Percentiles rank a stretch among this genome's conserved stretches.
phyloP scores from a whole-genome alignment of 257 asterid species.

The Solanum etuberosum region DNA sequence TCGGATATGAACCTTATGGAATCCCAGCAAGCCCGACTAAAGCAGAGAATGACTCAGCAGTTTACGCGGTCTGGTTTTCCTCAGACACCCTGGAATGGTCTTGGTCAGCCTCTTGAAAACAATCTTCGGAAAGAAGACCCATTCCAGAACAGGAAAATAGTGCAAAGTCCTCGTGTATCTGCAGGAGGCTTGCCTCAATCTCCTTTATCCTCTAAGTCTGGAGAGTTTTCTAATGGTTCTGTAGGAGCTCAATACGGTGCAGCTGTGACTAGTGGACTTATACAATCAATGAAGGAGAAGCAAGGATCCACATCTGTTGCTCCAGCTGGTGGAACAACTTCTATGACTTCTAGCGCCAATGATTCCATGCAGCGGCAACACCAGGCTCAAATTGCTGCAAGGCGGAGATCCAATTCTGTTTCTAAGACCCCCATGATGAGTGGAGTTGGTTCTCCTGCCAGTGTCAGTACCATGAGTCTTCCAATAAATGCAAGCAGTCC shows the following conservation, averaged over 20 bases:
- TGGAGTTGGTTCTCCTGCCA: conserved; percentile 91
- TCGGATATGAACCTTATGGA: conserved; percentile 48
- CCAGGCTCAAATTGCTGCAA: conserved; percentile 67
- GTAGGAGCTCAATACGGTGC: conserved; percentile 79
- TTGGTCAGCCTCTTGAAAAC: conserved; percentile 58
- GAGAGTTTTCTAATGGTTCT: conserved; percentile 91
- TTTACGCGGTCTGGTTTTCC: conserved; percentile 51
- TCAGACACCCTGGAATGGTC: conserved; percentile 69
- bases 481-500: conserved; percentile 73
- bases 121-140: conserved; percentile 63
- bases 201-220: conserved; percentile 93
- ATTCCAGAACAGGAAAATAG: conserved; percentile 68
- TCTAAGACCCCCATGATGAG: conserved; percentile 61
- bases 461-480: conserved; percentile 65
- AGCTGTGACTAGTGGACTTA: conserved; percentile 56
- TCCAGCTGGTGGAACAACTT: conserved; percentile 44
- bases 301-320: conserved; percentile 55
- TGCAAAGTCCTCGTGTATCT: conserved; percentile 87
- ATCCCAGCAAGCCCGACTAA: conserved; percentile 49
- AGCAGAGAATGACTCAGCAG: conserved; percentile 70
- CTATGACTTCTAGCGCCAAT: conserved; percentile 56
- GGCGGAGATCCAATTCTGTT: conserved; percentile 70
- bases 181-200: conserved; percentile 92
- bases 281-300: conserved; percentile 70
- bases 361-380: conserved; percentile 74